Evolutionary conservation across 768 basidiomycete species (phyloP), one percentile per base, ranked within the genome.

Genomic region (Suillus brevipes): DNA sequence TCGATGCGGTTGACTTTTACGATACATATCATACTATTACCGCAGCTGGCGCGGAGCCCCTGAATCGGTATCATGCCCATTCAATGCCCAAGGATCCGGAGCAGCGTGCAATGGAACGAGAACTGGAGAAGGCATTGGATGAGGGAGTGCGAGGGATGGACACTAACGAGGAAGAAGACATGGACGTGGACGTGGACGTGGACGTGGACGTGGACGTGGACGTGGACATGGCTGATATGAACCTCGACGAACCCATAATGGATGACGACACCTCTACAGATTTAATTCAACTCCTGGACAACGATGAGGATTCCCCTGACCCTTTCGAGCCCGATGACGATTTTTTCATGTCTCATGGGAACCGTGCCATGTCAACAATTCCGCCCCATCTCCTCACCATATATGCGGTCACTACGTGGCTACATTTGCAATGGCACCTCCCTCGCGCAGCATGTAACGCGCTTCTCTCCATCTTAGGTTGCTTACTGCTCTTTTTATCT

Each of bases 361-460:
- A 2, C 45, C 4, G 1, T n/a, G n/a, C 45, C 9, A n/a, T 45
- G 9, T 45, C 9, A 1, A 45, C 45, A 0, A 3, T 45, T 45
- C 45, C 34, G 65, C 14, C 37, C 0, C 67, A 72, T n/a, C 64
- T 74, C 0, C 69, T 72, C 57, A 9, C 69, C 1, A 64, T 75
- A 25, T 76, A 76, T 57, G 25, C 70, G 9, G 34, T 72, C 2
- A 69, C 70, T 4, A 52, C 67, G 2, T 76, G 75, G 75, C 74
- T 76, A 4, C 74, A 76, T 61, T 5, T 68, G 0, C 68, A 71
- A 36, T 76, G 66, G 66, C 71, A 73, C 31, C 67, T 76, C 2
- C 67, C 74, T 6, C 70, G 71, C 42, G 64, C 67, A 6, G 73
- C 72, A 34, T 75, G 75, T 42, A 73, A 65, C 57, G 71, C 70